These are phyloP conservation scores for Phytophthora tubulina DNA, from an alignment of 352 stramenopile species.

Conservation along the genomic window DNA sequence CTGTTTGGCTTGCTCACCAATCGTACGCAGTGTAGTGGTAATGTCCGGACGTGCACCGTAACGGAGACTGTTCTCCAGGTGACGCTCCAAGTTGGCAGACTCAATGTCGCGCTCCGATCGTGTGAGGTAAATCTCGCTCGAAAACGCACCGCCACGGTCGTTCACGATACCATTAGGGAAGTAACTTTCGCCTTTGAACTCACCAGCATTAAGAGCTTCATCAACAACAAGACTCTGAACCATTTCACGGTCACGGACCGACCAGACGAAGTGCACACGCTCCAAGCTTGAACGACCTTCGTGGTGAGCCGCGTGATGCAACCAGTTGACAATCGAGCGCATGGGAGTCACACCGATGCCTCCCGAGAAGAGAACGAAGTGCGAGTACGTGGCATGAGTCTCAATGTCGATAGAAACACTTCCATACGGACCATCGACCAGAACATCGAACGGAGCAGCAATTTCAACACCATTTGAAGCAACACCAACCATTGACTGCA, in stretches of 20 bases:
- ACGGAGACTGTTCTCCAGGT: constrained; percentile 28
- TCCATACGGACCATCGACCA: constrained; percentile 66
- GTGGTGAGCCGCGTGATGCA: too few relatives aligned
- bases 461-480: not conserved
- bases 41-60: constrained; percentile 46
- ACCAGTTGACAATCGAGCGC: constrained; percentile 51
- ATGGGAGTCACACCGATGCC: constrained; percentile 63
- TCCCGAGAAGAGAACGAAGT: constrained; percentile 57
- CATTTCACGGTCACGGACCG: constrained; percentile 47
- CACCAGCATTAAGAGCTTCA: constrained; percentile 3
- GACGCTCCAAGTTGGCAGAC: constrained; percentile 31
- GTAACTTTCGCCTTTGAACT: constrained; percentile 22
- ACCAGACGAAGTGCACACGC: constrained; percentile 61
- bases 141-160: constrained; percentile 34
- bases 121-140: constrained; percentile 51
- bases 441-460: constrained; percentile 33
- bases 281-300: constrained; percentile 34
- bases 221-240: constrained; percentile 40
- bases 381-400: constrained; percentile 44
- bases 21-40: constrained; percentile 21
- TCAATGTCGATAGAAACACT: constrained; percentile 53
- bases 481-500: constrained; percentile 32
- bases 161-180: constrained; percentile 31
- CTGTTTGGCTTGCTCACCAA: constrained; percentile 47
- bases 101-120: constrained; percentile 41